Percentiles rank a stretch among this genome's conserved stretches.
Evolutionary conservation across 768 basidiomycete genomes (phyloP).

Genomic region (Gloeopeniophorella convolvens): DNA sequence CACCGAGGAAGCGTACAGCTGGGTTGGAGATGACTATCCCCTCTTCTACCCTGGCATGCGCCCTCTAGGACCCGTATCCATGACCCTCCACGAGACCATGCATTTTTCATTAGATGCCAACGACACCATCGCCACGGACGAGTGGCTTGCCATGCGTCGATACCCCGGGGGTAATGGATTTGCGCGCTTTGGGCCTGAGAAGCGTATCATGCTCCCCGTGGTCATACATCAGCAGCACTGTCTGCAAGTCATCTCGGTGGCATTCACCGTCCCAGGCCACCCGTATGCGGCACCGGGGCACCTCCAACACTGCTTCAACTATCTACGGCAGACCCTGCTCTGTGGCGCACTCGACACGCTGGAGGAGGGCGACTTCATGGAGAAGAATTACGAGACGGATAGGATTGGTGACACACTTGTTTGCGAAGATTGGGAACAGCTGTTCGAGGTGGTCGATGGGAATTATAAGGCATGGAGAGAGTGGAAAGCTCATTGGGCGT

Average conservation of each 20-base stretch:
- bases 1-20: too few relatives aligned
- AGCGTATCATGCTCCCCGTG: too few relatives aligned
- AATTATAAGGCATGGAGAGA: conserved; percentile 6
- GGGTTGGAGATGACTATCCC: too few relatives aligned
- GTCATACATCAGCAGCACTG: too few relatives aligned
- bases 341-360: not conserved
- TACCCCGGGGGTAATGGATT: not conserved
- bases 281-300: not conserved
- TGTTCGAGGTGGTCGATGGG: conserved; percentile 13
- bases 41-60: too few relatives aligned
- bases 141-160: not conserved
- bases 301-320: not conserved
- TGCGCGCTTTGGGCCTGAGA: not conserved
- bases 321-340: not conserved
- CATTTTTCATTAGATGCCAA: conserved; percentile 3
- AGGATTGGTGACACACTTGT: conserved; percentile 18
- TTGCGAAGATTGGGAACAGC: conserved; percentile 25
- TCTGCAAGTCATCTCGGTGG: too few relatives aligned
- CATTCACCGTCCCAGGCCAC: not conserved
- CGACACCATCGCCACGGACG: not conserved
- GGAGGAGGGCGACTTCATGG: not conserved
- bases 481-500: too few relatives aligned
- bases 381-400: conserved; percentile 13
- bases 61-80: not conserved
- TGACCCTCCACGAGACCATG: conserved; percentile 10